Conservation (phyloP, 495 filamentous ascomycete species). For the Penicillium lividum region DNA sequence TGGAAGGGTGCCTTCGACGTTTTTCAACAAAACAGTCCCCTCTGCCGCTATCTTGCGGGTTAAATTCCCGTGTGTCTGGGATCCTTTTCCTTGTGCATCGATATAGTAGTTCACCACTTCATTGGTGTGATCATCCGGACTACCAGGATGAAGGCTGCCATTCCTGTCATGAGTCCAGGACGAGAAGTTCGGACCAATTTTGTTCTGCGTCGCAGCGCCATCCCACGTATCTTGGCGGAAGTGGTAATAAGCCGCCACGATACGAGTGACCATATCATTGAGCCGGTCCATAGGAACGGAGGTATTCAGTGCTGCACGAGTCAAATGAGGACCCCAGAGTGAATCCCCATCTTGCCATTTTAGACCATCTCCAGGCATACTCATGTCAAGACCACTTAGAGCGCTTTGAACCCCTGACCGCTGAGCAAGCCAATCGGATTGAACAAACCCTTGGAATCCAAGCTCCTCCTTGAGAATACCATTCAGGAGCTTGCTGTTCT, state of each 20-base stretch:
- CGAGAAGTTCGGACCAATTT: constrained; percentile 85
- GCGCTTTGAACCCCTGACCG: constrained; percentile 77
- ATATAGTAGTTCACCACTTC: constrained; percentile 77
- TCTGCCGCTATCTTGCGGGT: constrained; percentile 77
- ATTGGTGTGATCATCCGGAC: constrained; percentile 49
- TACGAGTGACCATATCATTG: constrained; percentile 91
- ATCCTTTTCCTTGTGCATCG: constrained; percentile 61
- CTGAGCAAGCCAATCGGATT: constrained; percentile 92
- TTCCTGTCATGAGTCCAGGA: constrained; percentile 78
- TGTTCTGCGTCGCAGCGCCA: constrained; percentile 53
- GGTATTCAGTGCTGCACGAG: constrained; percentile 74
- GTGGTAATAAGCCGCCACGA: constrained; percentile 93
- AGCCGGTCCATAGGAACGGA: constrained; percentile 79
- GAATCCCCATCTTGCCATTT: constrained; percentile 73
- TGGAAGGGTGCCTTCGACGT: constrained; percentile 62
- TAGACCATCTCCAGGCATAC: constrained; percentile 90
- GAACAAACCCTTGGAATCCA: constrained; percentile 92
- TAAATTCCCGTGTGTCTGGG: constrained; percentile 66
- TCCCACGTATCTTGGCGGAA: constrained; percentile 75
- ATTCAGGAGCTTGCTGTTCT: constrained; percentile 89
- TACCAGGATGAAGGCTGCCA: constrained; percentile 67
- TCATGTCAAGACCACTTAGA: constrained; percentile 87
- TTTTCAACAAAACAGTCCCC: constrained; percentile 85
- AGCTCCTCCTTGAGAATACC: constrained; percentile 93
- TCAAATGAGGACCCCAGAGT: constrained; percentile 79